Conservation (phyloP, 2,329 filamentous ascomycete species). For the Fusarium sp. region DNA sequence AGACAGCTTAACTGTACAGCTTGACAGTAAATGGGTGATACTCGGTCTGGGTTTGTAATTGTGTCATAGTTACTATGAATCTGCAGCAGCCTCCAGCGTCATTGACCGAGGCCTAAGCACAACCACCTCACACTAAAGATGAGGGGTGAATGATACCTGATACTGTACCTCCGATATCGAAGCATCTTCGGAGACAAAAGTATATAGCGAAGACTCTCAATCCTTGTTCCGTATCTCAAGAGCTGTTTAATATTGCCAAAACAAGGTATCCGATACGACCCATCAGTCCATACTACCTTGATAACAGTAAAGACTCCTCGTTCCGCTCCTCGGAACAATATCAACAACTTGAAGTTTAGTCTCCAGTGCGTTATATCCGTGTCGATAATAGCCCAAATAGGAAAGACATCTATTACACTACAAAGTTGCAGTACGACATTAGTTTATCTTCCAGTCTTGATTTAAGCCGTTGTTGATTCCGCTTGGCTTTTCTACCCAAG, state of each 20-base stretch:
- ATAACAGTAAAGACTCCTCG: not conserved
- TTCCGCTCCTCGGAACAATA: not conserved
- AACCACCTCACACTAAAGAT: not conserved
- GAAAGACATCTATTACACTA: conserved; percentile 19
- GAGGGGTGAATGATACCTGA: not conserved
- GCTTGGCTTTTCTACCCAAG: conserved; percentile 1
- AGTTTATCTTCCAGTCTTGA: conserved; percentile 1
- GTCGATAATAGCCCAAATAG: conserved; percentile 3
- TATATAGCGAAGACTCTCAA: not conserved
- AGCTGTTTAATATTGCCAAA: not conserved
- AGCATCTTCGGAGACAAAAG: conserved; percentile 4
- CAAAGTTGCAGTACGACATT: not conserved
- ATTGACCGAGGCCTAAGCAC: not conserved
- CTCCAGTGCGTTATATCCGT: not conserved
- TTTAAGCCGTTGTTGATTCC: conserved; percentile 17
- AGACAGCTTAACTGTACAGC: not conserved
- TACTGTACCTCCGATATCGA: not conserved
- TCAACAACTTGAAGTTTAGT: conserved; percentile 13
- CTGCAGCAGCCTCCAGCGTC: not conserved
- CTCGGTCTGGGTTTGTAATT: not conserved
- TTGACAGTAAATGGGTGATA: not conserved
- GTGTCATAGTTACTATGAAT: not conserved
- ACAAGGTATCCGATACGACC: not conserved
- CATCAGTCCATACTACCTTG: conserved; percentile 13
- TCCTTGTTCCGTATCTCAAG: conserved; percentile 9